These are phyloP conservation scores for Trichosporon inkin DNA, from an alignment of 1,284 basidiomycete species.

Conservation along the genomic window DNA sequence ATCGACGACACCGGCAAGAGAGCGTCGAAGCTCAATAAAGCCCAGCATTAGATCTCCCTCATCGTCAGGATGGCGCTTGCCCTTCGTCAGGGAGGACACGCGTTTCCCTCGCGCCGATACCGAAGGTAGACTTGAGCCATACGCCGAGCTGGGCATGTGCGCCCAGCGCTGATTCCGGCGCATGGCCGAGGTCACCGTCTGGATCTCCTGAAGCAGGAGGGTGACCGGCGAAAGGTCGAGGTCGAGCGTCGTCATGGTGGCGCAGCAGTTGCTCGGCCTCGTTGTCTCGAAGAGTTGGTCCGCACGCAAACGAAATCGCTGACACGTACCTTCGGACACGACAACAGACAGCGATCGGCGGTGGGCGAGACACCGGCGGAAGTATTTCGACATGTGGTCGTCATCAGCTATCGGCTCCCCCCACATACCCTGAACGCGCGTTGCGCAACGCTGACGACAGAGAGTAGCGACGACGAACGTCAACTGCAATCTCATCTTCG, in stretches of 20 bases:
- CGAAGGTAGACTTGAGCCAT: constrained; percentile 31
- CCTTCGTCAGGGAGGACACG: constrained; percentile 6
- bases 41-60: constrained; percentile 74
- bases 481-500: background rate
- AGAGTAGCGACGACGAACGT: background rate
- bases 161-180: constrained; percentile 95
- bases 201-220: constrained; percentile 62
- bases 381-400: background rate
- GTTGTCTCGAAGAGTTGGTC: background rate
- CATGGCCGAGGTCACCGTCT: constrained; percentile 91
- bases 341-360: constrained; percentile 1
- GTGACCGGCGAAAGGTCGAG: constrained; percentile 44
- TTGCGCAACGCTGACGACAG: constrained; percentile 8
- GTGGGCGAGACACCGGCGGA: background rate
- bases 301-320: background rate
- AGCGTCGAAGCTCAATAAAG: constrained; percentile 79
- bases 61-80: constrained; percentile 28
- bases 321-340: constrained; percentile 9
- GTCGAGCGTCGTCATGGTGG: constrained; percentile 11
- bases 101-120: constrained; percentile 4
- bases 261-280: constrained; percentile 1
- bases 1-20: constrained; percentile 63
- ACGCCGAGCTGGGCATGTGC: constrained; percentile 48
- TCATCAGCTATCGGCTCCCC: background rate
- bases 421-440: constrained; percentile 8